phyloP scores from a whole-genome alignment of 371 early-diverging fungal genomes.

The Rhizopus arrhizus region DNA sequence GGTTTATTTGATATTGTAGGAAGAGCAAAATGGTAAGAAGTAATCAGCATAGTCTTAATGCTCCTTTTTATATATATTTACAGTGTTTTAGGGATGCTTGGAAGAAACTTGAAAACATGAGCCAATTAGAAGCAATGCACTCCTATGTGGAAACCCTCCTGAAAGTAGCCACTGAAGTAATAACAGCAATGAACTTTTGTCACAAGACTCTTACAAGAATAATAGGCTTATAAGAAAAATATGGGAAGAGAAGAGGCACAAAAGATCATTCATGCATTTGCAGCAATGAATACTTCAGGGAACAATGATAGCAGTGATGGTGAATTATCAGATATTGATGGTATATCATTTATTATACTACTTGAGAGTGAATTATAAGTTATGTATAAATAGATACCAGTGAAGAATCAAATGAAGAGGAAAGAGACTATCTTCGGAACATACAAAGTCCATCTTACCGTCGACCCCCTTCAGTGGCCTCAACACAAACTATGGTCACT shows the following conservation, averaged over 20 bases:
- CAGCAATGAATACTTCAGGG: constrained; percentile 37
- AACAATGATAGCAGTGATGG: constrained; percentile 27
- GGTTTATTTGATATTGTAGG: constrained; percentile 54
- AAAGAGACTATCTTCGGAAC: constrained; percentile 29
- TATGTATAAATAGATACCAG: constrained; percentile 9
- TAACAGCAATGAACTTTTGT: background rate
- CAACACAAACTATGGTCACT: constrained; percentile 28
- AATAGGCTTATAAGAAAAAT: constrained; percentile 30
- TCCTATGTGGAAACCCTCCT: constrained; percentile 32
- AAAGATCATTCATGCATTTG: constrained; percentile 43
- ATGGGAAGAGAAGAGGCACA: constrained; percentile 32
- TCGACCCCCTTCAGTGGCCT: constrained; percentile 28
- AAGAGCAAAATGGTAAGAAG: constrained; percentile 47
- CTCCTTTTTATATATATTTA: no score
- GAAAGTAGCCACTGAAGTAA: constrained; percentile 29
- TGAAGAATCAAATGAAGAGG: constrained; percentile 33
- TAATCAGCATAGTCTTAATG: no score
- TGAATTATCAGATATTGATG: constrained; percentile 15
- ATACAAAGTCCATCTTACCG: constrained; percentile 14
- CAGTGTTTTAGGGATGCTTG: constrained; percentile 30
- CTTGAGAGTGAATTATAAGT: no score
- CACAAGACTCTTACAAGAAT: no score
- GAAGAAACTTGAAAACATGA: constrained; percentile 30
- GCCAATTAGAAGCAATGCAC: constrained; percentile 29
- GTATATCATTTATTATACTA: background rate